Base-by-base conservation (phyloP, 768 basidiomycete species). In the Tulasnella sp. region DNA sequence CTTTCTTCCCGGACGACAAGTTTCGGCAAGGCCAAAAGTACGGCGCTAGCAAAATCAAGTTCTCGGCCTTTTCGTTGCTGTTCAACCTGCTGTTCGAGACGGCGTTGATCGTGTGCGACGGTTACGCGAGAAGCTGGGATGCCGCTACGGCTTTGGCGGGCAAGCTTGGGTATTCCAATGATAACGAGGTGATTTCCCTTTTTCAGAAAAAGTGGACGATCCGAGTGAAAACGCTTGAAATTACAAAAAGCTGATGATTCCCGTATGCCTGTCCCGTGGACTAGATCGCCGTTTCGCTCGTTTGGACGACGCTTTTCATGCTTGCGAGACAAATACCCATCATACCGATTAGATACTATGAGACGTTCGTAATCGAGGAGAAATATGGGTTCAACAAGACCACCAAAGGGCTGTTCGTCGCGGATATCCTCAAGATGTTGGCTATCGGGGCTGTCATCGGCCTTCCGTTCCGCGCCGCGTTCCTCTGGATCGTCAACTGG, bases 351-450 rank as follows among this genome's bases (percentile, higher is more conserved):
- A 90, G 89, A 40, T 86, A 91, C 32, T 98, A 98, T 85, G 88
- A 90, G 79, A 98, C 95, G 3, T 99, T 99, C 82, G 92, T 96
- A 5, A 87, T 99, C 51, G 98, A 99, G 85, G 92, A 97, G 83
- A 92, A 91, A 80, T 95, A 98, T 80, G 96, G 96, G 0, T 99
- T 98, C 88, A 99, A 99, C 88, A 98, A 99, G 85, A 96, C 91
- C 6, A 94, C 95, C 0, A 89, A 90, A 0, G 81, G 81, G 23
- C 85, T 96, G 4, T 99, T 94, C 84, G 83, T 95, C 74, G 85
- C 87, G 2, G 97, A 99, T 83, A 82, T 93, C 46, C 40, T 96
- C 82, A 98, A 98, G 84, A 87, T 90, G 40, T 95, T 91, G 91
- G 85, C 85, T 13, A 83, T 97, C 74, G 90, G 88, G 13, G 87